Base-by-base conservation (phyloP, 2,329 filamentous ascomycete genomes). In the Westerdykella ornata region DNA sequence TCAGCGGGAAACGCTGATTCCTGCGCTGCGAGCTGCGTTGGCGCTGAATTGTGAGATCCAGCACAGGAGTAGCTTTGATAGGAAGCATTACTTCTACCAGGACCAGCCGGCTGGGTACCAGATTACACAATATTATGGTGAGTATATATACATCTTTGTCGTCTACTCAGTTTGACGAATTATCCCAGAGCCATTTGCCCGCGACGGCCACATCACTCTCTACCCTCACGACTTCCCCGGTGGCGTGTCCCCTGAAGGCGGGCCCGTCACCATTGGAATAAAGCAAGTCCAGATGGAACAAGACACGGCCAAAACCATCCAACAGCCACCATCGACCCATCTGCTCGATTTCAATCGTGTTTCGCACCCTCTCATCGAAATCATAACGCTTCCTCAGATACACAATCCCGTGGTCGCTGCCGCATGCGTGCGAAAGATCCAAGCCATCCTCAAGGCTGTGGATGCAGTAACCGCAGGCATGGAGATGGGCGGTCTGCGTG, bases 31-130 rank as follows among this genome's bases (percentile, higher is more conserved):
- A 45, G 90, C 90, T 14, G 90, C 92, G 0, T 70, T 96, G 37
- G 87, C 88, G 0, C 72, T 98, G 34, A 78, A 83, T 43, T 97
- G 92, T 66, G 70, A 81, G 1, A 76, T 97, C 39, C 84, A 94
- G 60, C 72, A 68, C 1, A 75, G 78, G 53, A 95, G 88, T 65
- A 80, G 79, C 40, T 98, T 96, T 68, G 92, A 98, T 66, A 77
- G 92, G 49, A 98, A 98, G 65, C 92, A 98, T 67, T 98, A 98
- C 68, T 97, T 98, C 67, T 95, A 96, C 72, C 94, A 92, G 78
- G 92, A 98, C 65, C 92, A 98, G 66, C 92, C 92, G 1, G 78
- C 87, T 0, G 92, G 92, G 0, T 98, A 98, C 66, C 92, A 98
- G 66, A 94, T 98, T 48, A 98, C 92, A 1, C 92, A 98, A 62